A percentile compares a stretch with the other conserved stretches of the same genome.
Conservation (phyloP, 2,329 filamentous ascomycete genomes). For the Colletotrichum cuscutae region DNA sequence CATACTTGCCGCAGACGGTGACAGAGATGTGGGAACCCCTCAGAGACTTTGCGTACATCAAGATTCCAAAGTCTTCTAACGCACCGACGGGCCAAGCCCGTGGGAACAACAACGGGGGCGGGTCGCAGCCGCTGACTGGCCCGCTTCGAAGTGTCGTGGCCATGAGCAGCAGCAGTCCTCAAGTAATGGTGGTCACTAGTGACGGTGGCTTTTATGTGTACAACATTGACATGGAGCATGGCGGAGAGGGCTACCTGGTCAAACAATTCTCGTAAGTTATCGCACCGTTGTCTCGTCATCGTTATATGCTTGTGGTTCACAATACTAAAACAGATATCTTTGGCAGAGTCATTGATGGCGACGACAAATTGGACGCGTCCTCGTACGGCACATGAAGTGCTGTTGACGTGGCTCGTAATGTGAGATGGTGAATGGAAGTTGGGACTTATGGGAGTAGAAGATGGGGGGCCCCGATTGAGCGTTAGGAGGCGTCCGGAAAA, state of each 20-base stretch:
- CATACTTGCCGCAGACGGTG: constrained; percentile 91
- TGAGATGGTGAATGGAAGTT: not conserved
- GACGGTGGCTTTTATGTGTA: constrained; percentile 96
- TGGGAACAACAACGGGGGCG: constrained; percentile 5
- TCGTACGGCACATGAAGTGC: constrained; percentile 49
- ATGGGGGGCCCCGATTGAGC: not conserved
- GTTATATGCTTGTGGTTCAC: not conserved
- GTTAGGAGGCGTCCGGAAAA: constrained; percentile 23
- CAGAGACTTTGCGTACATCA: constrained; percentile 96
- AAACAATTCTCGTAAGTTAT: constrained; percentile 89
- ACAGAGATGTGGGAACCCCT: constrained; percentile 98
- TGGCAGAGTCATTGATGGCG: constrained; percentile 62
- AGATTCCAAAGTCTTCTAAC: constrained; percentile 75
- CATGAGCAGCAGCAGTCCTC: constrained; percentile 93
- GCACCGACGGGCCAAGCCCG: constrained; percentile 40
- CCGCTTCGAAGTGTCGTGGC: constrained; percentile 92
- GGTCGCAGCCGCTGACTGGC: constrained; percentile 43
- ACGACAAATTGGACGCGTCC: constrained; percentile 64
- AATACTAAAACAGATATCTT: not conserved
- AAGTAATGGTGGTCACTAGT: constrained; percentile 98
- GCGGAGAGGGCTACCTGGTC: constrained; percentile 89
- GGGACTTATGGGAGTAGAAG: not conserved
- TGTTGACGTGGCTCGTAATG: not conserved
- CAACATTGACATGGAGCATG: constrained; percentile 93
- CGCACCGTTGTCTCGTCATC: not conserved